Evolutionary conservation across 78 protist genomes (phyloP).

Genomic region (Salpingoeca rosetta): DNA sequence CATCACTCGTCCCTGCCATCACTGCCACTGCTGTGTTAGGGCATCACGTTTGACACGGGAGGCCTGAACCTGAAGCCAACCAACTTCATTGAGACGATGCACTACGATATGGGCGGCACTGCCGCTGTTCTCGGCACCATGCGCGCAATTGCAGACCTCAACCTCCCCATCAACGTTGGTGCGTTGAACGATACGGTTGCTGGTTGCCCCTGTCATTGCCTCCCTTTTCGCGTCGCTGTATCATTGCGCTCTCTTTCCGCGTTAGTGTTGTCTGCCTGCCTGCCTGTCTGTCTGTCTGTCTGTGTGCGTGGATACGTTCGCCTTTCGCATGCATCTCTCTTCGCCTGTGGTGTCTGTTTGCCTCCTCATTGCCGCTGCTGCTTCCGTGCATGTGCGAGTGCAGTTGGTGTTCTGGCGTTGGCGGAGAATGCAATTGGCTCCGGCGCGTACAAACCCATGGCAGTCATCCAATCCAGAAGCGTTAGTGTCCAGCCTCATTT

Average conservation of each 20-base stretch:
- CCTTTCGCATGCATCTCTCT: no score
- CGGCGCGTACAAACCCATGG: constrained; percentile 1
- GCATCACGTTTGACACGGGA: constrained; percentile 64
- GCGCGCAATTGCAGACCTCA: constrained; percentile 32
- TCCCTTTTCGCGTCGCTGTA: no score
- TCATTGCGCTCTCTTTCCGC: no score
- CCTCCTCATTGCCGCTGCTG: no score
- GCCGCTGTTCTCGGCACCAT: constrained; percentile 53
- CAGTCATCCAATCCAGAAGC: background rate
- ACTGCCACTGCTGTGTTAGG: constrained; percentile 75
- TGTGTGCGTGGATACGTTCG: no score
- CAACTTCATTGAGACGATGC: constrained; percentile 63
- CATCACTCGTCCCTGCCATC: no score
- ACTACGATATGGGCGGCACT: constrained; percentile 80
- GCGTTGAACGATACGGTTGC: no score
- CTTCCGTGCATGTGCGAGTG: background rate
- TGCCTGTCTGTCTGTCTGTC: background rate
- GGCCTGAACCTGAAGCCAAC: constrained; percentile 50
- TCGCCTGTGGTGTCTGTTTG: no score
- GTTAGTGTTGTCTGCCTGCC: background rate
- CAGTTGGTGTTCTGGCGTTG: constrained; percentile 9
- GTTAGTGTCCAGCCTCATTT: background rate
- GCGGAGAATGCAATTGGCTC: constrained; percentile 29
- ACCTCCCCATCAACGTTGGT: constrained; percentile 21
- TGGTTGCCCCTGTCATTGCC: no score